phyloP scores from a whole-genome alignment of 805 yeast species.

The Starmerella bombi region DNA sequence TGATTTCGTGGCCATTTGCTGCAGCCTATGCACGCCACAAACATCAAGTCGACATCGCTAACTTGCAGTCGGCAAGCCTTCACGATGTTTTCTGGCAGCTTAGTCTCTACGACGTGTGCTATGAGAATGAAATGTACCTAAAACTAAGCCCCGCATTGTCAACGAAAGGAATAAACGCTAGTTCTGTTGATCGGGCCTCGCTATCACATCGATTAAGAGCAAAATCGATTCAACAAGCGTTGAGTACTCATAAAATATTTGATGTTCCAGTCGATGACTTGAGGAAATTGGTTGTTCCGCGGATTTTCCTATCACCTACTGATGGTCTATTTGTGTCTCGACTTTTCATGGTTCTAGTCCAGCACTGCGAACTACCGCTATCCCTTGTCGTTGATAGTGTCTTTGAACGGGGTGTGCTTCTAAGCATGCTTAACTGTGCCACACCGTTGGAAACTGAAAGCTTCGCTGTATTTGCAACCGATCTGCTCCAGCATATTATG shows the following conservation, averaged over 20 bases:
- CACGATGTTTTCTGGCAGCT: conserved; percentile 1
- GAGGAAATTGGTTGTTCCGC: conserved; percentile 4
- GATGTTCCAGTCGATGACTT: neutral
- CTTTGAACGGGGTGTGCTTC: conserved; percentile 4
- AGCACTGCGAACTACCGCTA: neutral
- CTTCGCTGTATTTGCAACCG: conserved; percentile 10
- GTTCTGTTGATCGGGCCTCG: conserved; percentile 4
- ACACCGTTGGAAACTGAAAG: conserved; percentile 17
- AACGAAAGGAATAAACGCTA: neutral
- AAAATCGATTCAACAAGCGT: conserved; percentile 4
- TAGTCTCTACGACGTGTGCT: conserved; percentile 4
- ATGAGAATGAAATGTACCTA: neutral
- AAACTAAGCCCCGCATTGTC: neutral
- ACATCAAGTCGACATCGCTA: neutral
- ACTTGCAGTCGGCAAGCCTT: neutral
- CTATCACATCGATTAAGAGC: conserved; percentile 6
- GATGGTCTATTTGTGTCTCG: conserved; percentile 17
- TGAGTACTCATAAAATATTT: neutral
- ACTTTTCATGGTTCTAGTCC: conserved; percentile 2
- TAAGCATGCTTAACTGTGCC: conserved; percentile 6
- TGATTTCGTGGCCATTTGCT: too few species aligned
- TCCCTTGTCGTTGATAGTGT: neutral
- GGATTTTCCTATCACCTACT: conserved; percentile 10
- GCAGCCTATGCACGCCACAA: neutral
- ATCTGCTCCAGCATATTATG: conserved; percentile 1